A percentile compares a stretch with the other conserved stretches of the same genome.
These are phyloP conservation scores for Candolleomyces efflorescens DNA, from an alignment of 768 basidiomycete species.

Conservation along the genomic window DNA sequence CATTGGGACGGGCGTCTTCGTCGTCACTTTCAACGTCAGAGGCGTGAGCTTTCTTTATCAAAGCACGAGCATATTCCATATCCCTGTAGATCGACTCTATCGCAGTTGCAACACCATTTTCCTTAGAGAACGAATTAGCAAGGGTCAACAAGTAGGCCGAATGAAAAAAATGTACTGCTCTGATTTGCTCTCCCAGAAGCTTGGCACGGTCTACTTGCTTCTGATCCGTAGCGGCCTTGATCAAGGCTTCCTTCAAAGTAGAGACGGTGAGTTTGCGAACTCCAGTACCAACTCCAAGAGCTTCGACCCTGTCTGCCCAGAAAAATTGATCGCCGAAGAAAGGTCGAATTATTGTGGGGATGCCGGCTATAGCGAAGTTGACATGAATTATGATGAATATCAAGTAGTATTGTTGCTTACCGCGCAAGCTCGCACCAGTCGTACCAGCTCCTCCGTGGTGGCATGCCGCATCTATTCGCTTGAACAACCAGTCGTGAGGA, in stretches of 20 bases:
- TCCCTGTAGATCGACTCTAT: slow-evolving; percentile 96
- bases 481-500: slow-evolving; percentile 96
- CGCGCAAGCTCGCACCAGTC: slow-evolving; percentile 90
- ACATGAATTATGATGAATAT: background rate
- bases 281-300: slow-evolving; percentile 84
- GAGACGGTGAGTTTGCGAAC: slow-evolving; percentile 86
- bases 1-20: slow-evolving; percentile 28
- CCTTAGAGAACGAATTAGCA: slow-evolving; percentile 40
- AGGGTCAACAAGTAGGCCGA: background rate
- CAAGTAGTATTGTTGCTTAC: slow-evolving; percentile 36
- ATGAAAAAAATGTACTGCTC: slow-evolving; percentile 49
- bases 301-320: slow-evolving; percentile 98
- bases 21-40: slow-evolving; percentile 31
- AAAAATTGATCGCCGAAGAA: slow-evolving; percentile 99
- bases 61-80: slow-evolving; percentile 85
- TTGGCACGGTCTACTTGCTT: slow-evolving; percentile 88
- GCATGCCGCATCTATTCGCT: slow-evolving; percentile 90
- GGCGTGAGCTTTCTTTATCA: slow-evolving; percentile 60
- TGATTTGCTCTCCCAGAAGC: slow-evolving; percentile 81
- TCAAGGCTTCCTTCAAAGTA: slow-evolving; percentile 71
- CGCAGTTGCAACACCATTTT: slow-evolving; percentile 91
- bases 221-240: slow-evolving; percentile 77
- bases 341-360: slow-evolving; percentile 93
- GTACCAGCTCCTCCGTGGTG: slow-evolving; percentile 98
- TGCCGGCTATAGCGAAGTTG: slow-evolving; percentile 55